Percentiles rank a stretch among this genome's conserved stretches.
Evolutionary conservation across 202 grass and related monocot genomes (phyloP).

Genomic region (Setaria italica): DNA sequence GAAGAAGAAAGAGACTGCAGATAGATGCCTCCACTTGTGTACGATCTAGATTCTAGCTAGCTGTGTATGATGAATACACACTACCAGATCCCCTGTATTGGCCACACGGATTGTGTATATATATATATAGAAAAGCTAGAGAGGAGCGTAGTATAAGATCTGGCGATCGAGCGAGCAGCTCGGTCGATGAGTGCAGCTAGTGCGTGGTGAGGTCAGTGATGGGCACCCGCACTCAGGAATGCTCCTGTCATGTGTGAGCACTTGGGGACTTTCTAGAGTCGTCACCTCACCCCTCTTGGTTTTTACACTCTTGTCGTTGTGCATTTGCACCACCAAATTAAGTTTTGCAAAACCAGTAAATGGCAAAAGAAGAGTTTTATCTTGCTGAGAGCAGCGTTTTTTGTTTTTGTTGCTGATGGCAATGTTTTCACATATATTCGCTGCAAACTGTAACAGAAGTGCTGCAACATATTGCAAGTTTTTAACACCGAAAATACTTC

Average conservation of each 20-base stretch:
- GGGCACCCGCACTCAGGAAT: conserved; percentile 33
- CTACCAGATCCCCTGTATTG: conserved; percentile 26
- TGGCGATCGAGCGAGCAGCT: background rate
- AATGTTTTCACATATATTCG: background rate
- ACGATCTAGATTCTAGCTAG: conserved; percentile 21
- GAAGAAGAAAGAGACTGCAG: conserved; percentile 22
- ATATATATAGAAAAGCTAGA: background rate
- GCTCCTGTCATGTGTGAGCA: conserved; percentile 30
- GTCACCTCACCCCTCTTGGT: conserved; percentile 17
- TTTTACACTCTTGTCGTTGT: background rate
- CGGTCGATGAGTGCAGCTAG: background rate
- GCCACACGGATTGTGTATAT: background rate
- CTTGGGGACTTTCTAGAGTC: conserved; percentile 25
- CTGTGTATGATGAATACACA: background rate
- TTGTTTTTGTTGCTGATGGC: too few relatives aligned
- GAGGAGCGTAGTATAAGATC: background rate
- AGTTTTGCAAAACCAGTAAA: background rate
- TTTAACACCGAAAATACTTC: too few relatives aligned
- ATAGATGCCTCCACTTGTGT: background rate
- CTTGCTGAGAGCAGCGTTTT: background rate
- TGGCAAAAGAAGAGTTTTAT: background rate
- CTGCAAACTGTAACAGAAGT: background rate
- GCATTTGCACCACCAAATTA: background rate
- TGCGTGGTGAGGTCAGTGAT: conserved; percentile 38
- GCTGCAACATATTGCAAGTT: background rate